Base-by-base conservation (phyloP, 192 early-diverging fungal species). In the Gamsiella multidivaricata region DNA sequence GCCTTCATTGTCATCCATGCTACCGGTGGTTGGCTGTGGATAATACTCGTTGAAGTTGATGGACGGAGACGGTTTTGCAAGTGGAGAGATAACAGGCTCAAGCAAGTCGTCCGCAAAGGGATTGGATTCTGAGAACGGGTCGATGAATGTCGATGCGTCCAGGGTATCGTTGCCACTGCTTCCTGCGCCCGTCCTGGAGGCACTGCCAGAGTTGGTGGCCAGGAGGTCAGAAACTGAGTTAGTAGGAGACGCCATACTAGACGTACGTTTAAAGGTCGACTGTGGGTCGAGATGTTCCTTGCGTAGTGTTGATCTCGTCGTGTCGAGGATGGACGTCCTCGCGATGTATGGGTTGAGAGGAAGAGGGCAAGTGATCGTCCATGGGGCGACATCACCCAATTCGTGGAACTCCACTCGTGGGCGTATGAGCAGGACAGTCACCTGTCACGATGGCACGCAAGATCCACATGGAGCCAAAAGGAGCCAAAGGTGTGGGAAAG, bases 61-160 rank as follows among this genome's bases (percentile, higher is more conserved):
- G 1, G 74, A 61, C 47, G 56, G 65, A 5, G 74, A 69, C 9
- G 60, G n/a, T n/a, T 39, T 61, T 5, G 62, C 37, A 1, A 22
- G 3, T 4, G 71, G 42, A 1, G 71, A 47, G 34, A 68, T 28
- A 28, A 47, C 47, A 12, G 64, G 50, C 12, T 42, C 53, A 14
- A 67, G 49, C 10, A 59, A 39, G 37, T 78, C 74, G 7, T 78
- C 74, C 15, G 74, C 74, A 47, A 78, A 78, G 1, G 74, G 74
- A 37, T 78, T 78, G 22, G 74, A 78, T 31, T 78, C 74, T 45
- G 74, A 78, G 54, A 64, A 78, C 20, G 74, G 74, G 37, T 78
- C 74, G 17, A 78, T 46, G 28, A 69, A 78, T n/a, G 63, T 66
- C 9, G 74, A 78, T 0, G 74, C 74, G 47, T 78, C 74, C 20